These are phyloP conservation scores for Neotropicomus parvogracilis DNA, from an alignment of 1,284 basidiomycete species.

Conservation along the genomic window DNA sequence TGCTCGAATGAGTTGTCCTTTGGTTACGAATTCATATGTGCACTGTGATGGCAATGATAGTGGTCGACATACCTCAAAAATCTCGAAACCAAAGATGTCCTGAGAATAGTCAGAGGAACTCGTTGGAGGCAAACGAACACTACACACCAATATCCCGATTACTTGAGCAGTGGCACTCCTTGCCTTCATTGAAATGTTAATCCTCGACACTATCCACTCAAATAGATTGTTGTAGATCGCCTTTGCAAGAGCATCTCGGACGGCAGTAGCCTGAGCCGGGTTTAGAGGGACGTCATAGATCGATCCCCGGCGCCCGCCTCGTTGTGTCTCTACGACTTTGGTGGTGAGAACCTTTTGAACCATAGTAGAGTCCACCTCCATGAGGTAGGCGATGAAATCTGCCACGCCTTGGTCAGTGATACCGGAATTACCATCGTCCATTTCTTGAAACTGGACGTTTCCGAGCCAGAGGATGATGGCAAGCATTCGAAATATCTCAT, in stretches of 20 bases:
- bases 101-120: slow-evolving; percentile 27
- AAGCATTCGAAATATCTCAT: slow-evolving; percentile 91
- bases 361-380: slow-evolving; percentile 79
- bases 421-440: slow-evolving; percentile 84
- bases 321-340: slow-evolving; percentile 89
- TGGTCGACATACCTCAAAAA: slow-evolving; percentile 69
- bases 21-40: slow-evolving; percentile 29
- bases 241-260: slow-evolving; percentile 91
- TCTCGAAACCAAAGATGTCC: slow-evolving; percentile 99
- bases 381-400: slow-evolving; percentile 92
- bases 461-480: slow-evolving; percentile 95
- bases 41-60: not conserved
- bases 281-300: slow-evolving; percentile 97
- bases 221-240: slow-evolving; percentile 99
- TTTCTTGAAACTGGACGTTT: slow-evolving; percentile 88
- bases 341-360: slow-evolving; percentile 87
- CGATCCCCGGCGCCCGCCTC: slow-evolving; percentile 89
- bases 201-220: slow-evolving; percentile 97
- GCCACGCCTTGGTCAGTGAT: slow-evolving; percentile 87
- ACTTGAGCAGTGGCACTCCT: slow-evolving; percentile 74
- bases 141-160: slow-evolving; percentile 84
- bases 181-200: slow-evolving; percentile 96
- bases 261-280: slow-evolving; percentile 84
- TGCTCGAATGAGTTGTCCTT: slow-evolving; percentile 99
- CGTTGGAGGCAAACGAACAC: not conserved